These are phyloP conservation scores for Abrus precatorius DNA, from an alignment of 306 rosid species.

Conservation along the genomic window DNA sequence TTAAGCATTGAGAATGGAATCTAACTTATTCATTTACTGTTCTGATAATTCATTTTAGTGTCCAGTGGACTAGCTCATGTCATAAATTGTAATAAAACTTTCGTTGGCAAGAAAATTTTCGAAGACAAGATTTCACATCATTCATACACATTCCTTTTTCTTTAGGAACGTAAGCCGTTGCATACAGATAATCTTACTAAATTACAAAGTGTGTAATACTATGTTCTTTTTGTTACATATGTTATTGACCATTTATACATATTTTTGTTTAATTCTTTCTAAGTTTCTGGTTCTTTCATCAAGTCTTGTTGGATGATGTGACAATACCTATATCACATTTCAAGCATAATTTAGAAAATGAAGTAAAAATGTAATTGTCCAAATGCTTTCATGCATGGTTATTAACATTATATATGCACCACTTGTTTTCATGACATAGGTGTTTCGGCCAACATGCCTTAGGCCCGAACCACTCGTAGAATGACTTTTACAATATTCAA, in stretches of 20 bases:
- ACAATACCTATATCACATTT: conserved; percentile 18
- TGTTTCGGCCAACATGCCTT: neutral
- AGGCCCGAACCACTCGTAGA: conserved; percentile 10
- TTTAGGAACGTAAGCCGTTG: neutral
- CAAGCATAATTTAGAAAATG: neutral
- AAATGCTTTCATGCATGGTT: neutral
- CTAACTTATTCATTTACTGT: no score
- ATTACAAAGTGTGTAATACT: neutral
- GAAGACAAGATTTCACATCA: neutral
- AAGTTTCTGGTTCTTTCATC: conserved; percentile 34
- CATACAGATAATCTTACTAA: neutral
- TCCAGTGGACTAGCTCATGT: neutral
- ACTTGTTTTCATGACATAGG: conserved; percentile 9
- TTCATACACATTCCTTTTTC: neutral
- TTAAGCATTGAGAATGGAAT: no score
- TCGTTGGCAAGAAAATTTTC: neutral
- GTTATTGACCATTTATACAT: neutral
- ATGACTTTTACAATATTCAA: neutral
- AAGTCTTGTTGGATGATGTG: conserved; percentile 35
- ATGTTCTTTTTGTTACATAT: neutral
- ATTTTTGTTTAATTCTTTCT: neutral
- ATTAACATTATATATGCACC: no score
- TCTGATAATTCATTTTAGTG: neutral
- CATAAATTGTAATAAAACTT: neutral
- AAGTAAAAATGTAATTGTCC: neutral